Base-by-base conservation (phyloP, 2,329 filamentous ascomycete species). In the Aureobasidium vineae region DNA sequence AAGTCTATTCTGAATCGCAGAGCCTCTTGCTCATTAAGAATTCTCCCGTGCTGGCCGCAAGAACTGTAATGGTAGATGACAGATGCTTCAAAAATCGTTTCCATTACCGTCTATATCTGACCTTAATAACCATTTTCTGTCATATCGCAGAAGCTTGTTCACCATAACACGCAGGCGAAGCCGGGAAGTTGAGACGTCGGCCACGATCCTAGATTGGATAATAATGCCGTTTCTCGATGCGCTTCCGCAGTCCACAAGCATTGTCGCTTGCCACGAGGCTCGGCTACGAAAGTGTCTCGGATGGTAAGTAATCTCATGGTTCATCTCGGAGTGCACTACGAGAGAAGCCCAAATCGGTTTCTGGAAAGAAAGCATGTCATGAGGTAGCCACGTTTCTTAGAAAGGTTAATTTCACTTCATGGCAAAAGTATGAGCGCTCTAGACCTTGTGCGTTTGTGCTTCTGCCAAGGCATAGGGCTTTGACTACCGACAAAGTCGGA, bases 181-280 rank as follows among this genome's bases (percentile, higher is more conserved):
- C 40, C 54, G 54, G 26, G 5, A 33, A 59, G 4, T 31, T 43
- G 54, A 26, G 7, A 59, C 40, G 52, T 31, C 15, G 43, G 6
- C 3, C 16, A n/a, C 7, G 21, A 38, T 23, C 19, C 33, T 13
- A n/a, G 15, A 33, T 15, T 45, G 40, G 19, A 45, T 33, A 45
- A 59, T 59, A 59, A 31, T 59, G 16, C 54, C 54, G 54, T 59
- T 59, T 59, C 40, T 16, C 54, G 54, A 45, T 59, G 40, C 26
- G 15, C 16, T 16, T 23, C 6, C 36, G 33, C 6, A 33, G 10
- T 45, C 40, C 8, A 21, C 10, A 40, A 31, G 54, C 26, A 28
- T 13, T n/a, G 33, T 8, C 16, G 21, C 16, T 3, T 19, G 23
- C 23, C 16, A n/a, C 38, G 40, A 57, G 54, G 45, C 54, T 33